Base-by-base conservation (phyloP, 176 grass and related monocot species). In the Ensete glaucum region DNA sequence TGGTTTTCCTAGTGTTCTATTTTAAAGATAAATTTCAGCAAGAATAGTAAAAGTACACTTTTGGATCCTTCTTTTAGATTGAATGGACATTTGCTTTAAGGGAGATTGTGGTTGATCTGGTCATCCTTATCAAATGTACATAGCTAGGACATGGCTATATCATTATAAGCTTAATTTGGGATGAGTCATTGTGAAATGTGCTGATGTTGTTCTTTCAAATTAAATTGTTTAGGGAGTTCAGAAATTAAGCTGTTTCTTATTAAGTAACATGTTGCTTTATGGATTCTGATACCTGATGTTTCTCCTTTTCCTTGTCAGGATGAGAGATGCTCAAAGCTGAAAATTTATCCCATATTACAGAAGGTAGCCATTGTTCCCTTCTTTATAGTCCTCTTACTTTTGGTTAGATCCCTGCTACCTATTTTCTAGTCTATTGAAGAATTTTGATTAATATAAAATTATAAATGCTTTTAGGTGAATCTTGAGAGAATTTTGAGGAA, bases 401-500 rank as follows among this genome's bases (percentile, higher is more conserved):
- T 80, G 14, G 13, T 2, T 24, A 11, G 4, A 2, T n/a, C 10
- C 17, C 49, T 9, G n/a, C 15, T 50, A 6, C 34, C 34, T 25
- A 34, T 51, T 12, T 73, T 11, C n/a, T n/a, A 17, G 27, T 2
- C 22, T 71, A 43, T 8, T 29, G 5, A n/a, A 11, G 11, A 72
- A 22, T 29, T 67, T 27, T 73, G 64, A 53, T 2, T 62, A 64
- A 62, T 67, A 53, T 59, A 25, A 54, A 73, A 43, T 48, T 71
- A 76, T 58, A 3, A 69, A 71, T 84, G 63, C 21, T 82, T 83
- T 64, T 70, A 99, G 96, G 96, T 99, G 68, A 95, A 89, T 81
- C 96, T 99, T 82, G 96, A 99, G 83, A 91, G 96, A 78, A 99
- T 99, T 86, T 85, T 99, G 81, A 85, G 91, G 86, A 99, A 95